Conservation (phyloP, 768 basidiomycete genomes). For the Mycena indigotica region DNA sequence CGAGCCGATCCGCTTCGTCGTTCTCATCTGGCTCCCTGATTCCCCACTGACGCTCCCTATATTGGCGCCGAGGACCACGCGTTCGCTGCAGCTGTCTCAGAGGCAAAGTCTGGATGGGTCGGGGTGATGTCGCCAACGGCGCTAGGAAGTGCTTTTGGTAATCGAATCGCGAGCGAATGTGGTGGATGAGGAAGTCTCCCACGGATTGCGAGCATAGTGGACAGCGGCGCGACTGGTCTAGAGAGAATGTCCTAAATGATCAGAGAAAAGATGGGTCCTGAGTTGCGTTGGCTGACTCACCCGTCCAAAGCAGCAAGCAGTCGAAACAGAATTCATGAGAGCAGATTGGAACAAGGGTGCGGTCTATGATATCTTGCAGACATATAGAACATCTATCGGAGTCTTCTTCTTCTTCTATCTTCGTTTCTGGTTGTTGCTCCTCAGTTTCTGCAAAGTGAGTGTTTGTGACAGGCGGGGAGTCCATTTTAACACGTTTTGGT, state of each 20-base stretch:
- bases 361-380: conserved; percentile 72
- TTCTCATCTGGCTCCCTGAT: conserved; percentile 49
- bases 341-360: conserved; percentile 81
- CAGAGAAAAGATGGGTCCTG: not conserved
- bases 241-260: not conserved
- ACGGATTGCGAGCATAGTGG: conserved; percentile 72
- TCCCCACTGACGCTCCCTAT: conserved; percentile 58
- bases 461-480: conserved; percentile 17
- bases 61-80: conserved; percentile 36
- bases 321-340: conserved; percentile 95
- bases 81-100: conserved; percentile 27
- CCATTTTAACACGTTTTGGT: conserved; percentile 43
- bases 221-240: conserved; percentile 78
- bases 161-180: conserved; percentile 75
- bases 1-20: conserved; percentile 69
- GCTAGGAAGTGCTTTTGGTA: conserved; percentile 79
- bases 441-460: not conserved
- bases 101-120: conserved; percentile 34
- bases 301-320: conserved; percentile 84
- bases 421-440: too few relatives aligned
- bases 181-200: conserved; percentile 78
- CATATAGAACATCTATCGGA: conserved; percentile 85
- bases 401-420: conserved; percentile 40
- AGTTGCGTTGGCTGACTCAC: conserved; percentile 42
- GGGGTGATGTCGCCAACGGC: conserved; percentile 60